Base-by-base conservation (phyloP, 2,329 filamentous ascomycete genomes). In the Monosporascus sp. region DNA sequence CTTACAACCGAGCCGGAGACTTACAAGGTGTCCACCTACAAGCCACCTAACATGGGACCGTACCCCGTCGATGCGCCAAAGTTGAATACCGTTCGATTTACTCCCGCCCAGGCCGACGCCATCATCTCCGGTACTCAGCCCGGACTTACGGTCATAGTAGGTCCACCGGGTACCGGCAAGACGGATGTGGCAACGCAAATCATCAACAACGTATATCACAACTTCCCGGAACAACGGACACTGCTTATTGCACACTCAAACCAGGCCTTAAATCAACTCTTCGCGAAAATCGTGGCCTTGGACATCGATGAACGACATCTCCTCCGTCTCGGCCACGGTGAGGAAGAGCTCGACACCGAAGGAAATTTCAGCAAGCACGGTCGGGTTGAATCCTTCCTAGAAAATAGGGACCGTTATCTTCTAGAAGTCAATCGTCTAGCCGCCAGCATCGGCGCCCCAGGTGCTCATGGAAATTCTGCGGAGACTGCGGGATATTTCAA, bases 151-250 rank as follows among this genome's bases (percentile, higher is more conserved):
- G 83, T 99, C 48, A 88, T 99, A 61, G 90, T 99, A 57, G 94
- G 94, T 1, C 94, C 94, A 51, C 94, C 94, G 7, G 94, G 94
- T 51, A 99, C 94, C 7, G 94, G 95, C 57, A 99, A 99, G 76
- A 99, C 94, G n/a, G 94, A 99, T 71, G 94, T 99, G 50, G 92
- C 91, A 48, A 97, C 93, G 5, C 94, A 99, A 70, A 95, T 97
- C 68, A 99, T 99, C 73, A 97, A 90, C 75, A 97, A 97, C 70
- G 88, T 99, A 62, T 99, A 99, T 67, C 93, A 97, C 76, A 96
- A 97, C 72, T 99, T 97, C 68, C 92, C 94, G 7, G 79, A 87
- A 58, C 91, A 99, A 70, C 88, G 90, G 62, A 99, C 94, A 0
- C 76, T 99, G 18, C 82, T 99, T 41, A 85, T 99, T 58, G 94